phyloP scores from a whole-genome alignment of 805 yeast species.

The Wickerhamomyces silvicola region DNA sequence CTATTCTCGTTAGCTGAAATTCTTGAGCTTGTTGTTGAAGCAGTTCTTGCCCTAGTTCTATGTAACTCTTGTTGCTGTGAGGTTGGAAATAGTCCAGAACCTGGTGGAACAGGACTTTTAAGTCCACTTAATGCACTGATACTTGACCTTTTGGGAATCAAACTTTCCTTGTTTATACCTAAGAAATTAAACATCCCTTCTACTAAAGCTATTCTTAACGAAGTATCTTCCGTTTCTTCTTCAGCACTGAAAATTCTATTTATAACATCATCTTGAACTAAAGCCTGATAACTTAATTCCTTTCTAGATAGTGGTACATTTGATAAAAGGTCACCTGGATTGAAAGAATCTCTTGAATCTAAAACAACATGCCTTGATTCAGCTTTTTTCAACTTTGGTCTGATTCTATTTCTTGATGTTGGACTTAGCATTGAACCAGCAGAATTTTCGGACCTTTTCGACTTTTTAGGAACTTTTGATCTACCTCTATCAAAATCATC shows the following conservation, averaged over 20 bases:
- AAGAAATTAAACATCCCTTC: slow-evolving; percentile 65
- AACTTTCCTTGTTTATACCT: slow-evolving; percentile 48
- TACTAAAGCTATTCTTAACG: slow-evolving; percentile 55
- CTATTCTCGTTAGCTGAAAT: slow-evolving; percentile 13
- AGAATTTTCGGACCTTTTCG: slow-evolving; percentile 4
- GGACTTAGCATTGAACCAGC: slow-evolving; percentile 7
- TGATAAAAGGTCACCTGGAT: slow-evolving; percentile 82
- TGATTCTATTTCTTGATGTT: slow-evolving; percentile 11
- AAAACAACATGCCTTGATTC: slow-evolving; percentile 44
- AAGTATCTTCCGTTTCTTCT: slow-evolving; percentile 67
- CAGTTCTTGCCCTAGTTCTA: slow-evolving; percentile 2
- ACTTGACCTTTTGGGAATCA: slow-evolving; percentile 17
- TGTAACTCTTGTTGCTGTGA: slow-evolving; percentile 1
- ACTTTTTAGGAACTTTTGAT: slow-evolving; percentile 7
- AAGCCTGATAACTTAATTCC: slow-evolving; percentile 8
- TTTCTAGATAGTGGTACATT: slow-evolving; percentile 64
- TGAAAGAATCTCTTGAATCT: slow-evolving; percentile 49
- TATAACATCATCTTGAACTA: slow-evolving; percentile 20
- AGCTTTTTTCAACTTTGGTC: slow-evolving; percentile 9
- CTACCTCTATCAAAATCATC: slow-evolving; percentile 14
- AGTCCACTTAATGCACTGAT: slow-evolving; percentile 13
- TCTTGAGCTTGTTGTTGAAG: slow-evolving; percentile 3
- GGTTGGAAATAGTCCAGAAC: slow-evolving; percentile 9
- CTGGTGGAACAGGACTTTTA: slow-evolving; percentile 15
- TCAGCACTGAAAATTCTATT: slow-evolving; percentile 44